phyloP scores from a whole-genome alignment of 164 flowering plant species.

The Stephania cephalantha region DNA sequence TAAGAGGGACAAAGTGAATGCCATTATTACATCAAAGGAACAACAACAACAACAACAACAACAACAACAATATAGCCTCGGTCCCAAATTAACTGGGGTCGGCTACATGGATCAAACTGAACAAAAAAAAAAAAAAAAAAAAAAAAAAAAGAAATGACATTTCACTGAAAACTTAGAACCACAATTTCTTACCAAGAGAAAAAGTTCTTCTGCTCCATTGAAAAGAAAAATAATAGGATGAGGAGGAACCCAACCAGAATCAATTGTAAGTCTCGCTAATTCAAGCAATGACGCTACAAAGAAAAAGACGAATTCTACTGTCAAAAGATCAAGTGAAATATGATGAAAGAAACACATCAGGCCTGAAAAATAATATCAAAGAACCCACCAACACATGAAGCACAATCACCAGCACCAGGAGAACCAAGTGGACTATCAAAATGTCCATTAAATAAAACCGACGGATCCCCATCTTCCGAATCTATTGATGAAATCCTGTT shows the following conservation, averaged over 20 bases:
- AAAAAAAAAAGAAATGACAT: not conserved
- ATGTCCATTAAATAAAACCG: conserved; percentile 87
- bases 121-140: too few relatives aligned
- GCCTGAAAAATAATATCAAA: not conserved
- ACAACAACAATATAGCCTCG: too few relatives aligned
- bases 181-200: conserved; percentile 64
- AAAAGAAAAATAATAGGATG: conserved; percentile 84
- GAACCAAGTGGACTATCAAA: conserved; percentile 93
- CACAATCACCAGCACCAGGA: conserved; percentile 99
- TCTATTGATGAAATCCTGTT: conserved; percentile 71
- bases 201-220: conserved; percentile 98
- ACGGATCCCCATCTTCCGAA: conserved; percentile 62
- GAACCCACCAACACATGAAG: conserved; percentile 90
- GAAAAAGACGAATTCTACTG: not conserved
- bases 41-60: too few relatives aligned
- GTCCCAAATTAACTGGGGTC: too few relatives aligned
- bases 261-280: conserved; percentile 65
- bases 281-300: conserved; percentile 89
- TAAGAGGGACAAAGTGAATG: not conserved
- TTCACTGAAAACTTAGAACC: not conserved
- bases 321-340: not conserved
- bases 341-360: not conserved
- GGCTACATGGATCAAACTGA: too few relatives aligned
- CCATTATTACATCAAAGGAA: not conserved
- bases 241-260: conserved; percentile 82